Conservation (phyloP, 208 protist genomes). For the Acanthamoeba lenticulata region DNA sequence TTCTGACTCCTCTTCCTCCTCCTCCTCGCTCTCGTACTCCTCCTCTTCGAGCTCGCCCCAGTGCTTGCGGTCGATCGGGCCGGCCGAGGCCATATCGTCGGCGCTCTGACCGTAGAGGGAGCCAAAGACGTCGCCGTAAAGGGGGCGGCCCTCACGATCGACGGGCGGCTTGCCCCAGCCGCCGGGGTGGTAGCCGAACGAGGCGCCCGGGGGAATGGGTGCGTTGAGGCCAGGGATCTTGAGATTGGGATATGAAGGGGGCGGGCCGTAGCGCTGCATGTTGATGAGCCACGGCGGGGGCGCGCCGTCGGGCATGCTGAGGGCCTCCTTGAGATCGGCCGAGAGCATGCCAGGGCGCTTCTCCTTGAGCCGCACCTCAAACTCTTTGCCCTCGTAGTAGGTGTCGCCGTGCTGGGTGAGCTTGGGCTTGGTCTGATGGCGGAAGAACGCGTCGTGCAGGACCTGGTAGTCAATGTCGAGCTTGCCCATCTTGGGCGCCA, state of each 20-base stretch:
- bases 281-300: constrained; percentile 99
- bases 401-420: constrained; percentile 93
- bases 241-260: constrained; percentile 97
- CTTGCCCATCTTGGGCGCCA: constrained; percentile 90
- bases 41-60: constrained; percentile 87
- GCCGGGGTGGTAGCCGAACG: constrained; percentile 94
- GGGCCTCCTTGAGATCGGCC: constrained; percentile 92
- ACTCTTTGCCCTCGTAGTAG: constrained; percentile 98
- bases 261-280: constrained; percentile 98
- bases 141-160: constrained; percentile 85
- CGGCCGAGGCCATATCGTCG: background rate
- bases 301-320: constrained; percentile 93
- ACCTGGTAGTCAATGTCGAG: constrained; percentile 95
- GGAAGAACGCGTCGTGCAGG: constrained; percentile 97
- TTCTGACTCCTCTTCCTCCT: constrained; percentile 70
- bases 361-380: constrained; percentile 86
- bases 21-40: constrained; percentile 72
- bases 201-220: constrained; percentile 96
- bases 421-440: constrained; percentile 96
- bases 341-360: constrained; percentile 92
- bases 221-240: constrained; percentile 98
- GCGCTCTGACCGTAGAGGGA: background rate
- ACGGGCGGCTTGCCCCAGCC: constrained; percentile 98
- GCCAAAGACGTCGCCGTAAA: constrained; percentile 89
- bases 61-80: constrained; percentile 62